Base-by-base conservation (phyloP, 306 rosid species). In the Vigna mungo region DNA sequence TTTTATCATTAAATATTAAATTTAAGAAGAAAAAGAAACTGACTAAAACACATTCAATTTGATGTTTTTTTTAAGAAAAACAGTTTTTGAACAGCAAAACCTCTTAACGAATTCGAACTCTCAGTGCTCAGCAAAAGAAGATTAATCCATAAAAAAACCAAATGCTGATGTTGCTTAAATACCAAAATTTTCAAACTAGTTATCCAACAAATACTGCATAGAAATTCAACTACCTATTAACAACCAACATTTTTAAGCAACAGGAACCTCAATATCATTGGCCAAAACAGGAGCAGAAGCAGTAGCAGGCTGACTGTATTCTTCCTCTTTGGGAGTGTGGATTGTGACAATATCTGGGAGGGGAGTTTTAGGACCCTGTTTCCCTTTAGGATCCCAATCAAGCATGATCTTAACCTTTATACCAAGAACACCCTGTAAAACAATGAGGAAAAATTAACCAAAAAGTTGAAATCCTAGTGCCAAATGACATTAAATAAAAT, bases 301-400 rank as follows among this genome's bases (percentile, higher is more conserved):
- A 7, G 59, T 23, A 4, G 59, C 16, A 68, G 59, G 59, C 1
- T 15, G 59, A 25, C 0, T 5, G 74, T 68, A 68, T 27, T 68
- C 74, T 0, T 68, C 59, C 10, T 68, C 59, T 4, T 68, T 68
- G 27, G 74, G 74, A 23, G 74, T 9, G 3, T 68, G 74, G 10
- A 68, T 68, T 1, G 74, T 68, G 58, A 68, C 74, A 68, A 68
- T 5, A 48, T 68, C 59, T 27, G 74, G 74, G 0, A 68, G 59
- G 2, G 74, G 74, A 25, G 74, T 68, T 16, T 47, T 48, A 48
- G 74, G 74, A 25, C 59, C 59, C 44, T 68, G 74, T 27, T 68
- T 68, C 5, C 74, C 74, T 27, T 68, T 68, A 27, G 74, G 74
- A 68, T 68, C 74, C 74, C 59, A 47, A 16, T 68, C 74, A 27